These are phyloP conservation scores for Didymella lethalis DNA, from an alignment of 2,329 filamentous ascomycete species.

Conservation along the genomic window DNA sequence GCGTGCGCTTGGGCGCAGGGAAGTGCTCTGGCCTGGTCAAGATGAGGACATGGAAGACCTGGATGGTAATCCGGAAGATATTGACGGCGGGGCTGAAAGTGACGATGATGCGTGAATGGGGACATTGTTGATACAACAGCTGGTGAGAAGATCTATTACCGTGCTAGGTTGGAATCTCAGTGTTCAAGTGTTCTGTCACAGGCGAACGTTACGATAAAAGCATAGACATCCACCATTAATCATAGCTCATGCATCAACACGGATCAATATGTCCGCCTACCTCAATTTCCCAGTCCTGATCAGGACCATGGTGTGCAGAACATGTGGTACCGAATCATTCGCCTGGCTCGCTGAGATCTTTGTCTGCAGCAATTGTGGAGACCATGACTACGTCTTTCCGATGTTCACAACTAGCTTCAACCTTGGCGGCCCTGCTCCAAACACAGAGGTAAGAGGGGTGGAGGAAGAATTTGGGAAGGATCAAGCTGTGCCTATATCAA, in stretches of 20 bases:
- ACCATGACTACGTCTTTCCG: not conserved
- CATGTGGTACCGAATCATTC: not conserved
- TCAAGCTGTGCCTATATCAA: not conserved
- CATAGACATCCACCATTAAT: not conserved
- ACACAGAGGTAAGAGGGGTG: not conserved
- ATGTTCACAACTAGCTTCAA: not conserved
- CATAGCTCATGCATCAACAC: too few species aligned
- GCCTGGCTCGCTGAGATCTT: conserved; percentile 1
- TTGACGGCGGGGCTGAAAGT: not conserved
- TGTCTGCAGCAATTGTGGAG: not conserved
- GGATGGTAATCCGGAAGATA: not conserved
- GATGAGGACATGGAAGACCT: conserved; percentile 62
- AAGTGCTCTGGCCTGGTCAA: conserved; percentile 66
- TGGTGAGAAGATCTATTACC: not conserved
- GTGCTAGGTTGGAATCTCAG: not conserved
- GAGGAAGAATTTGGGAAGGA: not conserved
- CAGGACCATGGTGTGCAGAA: not conserved
- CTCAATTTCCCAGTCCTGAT: not conserved
- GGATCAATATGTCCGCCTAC: not conserved
- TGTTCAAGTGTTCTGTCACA: not conserved
- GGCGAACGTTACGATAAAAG: not conserved
- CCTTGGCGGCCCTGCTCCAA: not conserved
- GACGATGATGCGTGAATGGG: not conserved
- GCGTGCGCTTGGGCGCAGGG: conserved; percentile 55
- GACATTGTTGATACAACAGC: too few species aligned